A percentile compares a stretch with the other conserved stretches of the same genome.
These are phyloP conservation scores for Saturnispora mendoncae DNA, from an alignment of 805 yeast species.

Conservation along the genomic window DNA sequence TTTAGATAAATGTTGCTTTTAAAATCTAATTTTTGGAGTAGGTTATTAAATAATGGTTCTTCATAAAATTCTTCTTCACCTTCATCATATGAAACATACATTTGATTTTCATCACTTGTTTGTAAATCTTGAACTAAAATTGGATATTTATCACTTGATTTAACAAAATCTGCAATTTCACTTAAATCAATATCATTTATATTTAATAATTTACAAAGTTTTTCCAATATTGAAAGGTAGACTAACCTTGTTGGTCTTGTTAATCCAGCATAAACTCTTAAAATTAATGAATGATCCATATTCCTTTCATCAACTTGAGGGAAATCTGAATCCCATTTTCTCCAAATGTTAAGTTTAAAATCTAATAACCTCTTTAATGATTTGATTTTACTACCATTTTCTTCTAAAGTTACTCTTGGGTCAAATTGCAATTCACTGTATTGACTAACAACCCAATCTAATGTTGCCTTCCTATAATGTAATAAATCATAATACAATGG, in stretches of 20 bases:
- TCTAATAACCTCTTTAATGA: neutral
- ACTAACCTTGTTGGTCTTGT: neutral
- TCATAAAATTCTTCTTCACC: too few relatives aligned
- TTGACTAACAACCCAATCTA: neutral
- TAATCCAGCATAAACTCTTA: slow-evolving; percentile 3
- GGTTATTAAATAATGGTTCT: too few relatives aligned
- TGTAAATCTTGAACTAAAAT: too few relatives aligned
- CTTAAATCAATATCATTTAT: neutral
- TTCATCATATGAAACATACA: too few relatives aligned
- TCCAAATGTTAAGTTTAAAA: neutral
- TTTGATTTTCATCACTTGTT: too few relatives aligned
- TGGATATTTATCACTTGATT: too few relatives aligned
- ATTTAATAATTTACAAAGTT: neutral
- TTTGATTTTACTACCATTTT: neutral
- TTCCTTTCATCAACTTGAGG: neutral
- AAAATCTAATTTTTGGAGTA: too few relatives aligned
- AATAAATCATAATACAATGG: slow-evolving; percentile 4
- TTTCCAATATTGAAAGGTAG: neutral
- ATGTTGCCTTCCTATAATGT: neutral
- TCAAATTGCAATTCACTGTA: neutral
- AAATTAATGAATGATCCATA: neutral
- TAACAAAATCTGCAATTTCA: too few relatives aligned
- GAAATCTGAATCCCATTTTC: neutral
- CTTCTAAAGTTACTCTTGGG: neutral
- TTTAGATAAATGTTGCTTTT: neutral